A percentile compares a stretch with the other conserved stretches of the same genome.
Conservation (phyloP, 2,329 filamentous ascomycete species). For the Pseudofabraea citricarpa region DNA sequence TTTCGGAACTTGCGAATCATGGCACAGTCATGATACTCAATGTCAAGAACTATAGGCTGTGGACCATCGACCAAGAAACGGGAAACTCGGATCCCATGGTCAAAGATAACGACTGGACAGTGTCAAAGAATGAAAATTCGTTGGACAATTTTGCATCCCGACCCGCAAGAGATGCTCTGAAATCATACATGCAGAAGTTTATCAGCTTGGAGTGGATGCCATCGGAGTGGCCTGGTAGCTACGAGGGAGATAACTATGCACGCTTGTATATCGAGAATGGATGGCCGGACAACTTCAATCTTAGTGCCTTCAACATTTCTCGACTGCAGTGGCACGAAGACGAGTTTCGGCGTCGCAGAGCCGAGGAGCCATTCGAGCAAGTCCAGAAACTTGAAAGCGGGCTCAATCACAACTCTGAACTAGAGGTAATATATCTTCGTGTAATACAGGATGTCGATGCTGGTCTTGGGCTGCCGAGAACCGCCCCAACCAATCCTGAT, state of each 20-base stretch:
- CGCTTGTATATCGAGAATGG: conserved; percentile 8
- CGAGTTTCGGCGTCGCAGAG: neutral
- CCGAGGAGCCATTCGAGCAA: conserved; percentile 4
- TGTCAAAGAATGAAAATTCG: neutral
- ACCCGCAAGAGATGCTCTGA: conserved; percentile 4
- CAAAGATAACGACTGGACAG: neutral
- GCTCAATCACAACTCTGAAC: neutral
- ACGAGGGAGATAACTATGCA: conserved; percentile 7
- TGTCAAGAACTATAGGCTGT: conserved; percentile 5
- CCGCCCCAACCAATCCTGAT: neutral
- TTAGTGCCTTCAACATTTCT: neutral
- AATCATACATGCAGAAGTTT: conserved; percentile 10
- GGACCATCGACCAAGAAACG: conserved; percentile 4
- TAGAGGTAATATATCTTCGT: neutral
- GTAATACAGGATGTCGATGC: neutral
- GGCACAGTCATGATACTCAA: conserved; percentile 9
- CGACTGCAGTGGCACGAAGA: neutral
- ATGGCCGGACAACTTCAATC: conserved; percentile 7
- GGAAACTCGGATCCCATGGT: conserved; percentile 4
- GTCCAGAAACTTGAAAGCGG: neutral
- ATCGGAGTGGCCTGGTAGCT: neutral
- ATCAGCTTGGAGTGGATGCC: conserved; percentile 9
- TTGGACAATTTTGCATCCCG: conserved; percentile 5
- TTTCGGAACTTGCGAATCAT: conserved; percentile 6
- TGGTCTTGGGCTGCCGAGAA: neutral